Evolutionary conservation across 2,329 filamentous ascomycete species (phyloP).

Genomic region (Cercospora zeae-maydis): DNA sequence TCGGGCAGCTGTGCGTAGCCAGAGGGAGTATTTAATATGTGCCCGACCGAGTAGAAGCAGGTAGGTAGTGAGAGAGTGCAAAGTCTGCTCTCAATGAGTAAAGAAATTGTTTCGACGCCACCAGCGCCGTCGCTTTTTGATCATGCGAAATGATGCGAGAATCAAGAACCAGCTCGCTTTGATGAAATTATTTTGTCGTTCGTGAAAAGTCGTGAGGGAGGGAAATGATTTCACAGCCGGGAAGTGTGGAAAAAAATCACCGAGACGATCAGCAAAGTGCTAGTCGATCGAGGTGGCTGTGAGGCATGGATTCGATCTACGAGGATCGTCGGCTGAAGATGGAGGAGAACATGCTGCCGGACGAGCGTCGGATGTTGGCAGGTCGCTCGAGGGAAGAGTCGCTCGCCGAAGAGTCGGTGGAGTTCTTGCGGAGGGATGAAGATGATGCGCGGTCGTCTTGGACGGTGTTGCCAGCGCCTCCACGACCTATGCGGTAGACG

Average conservation of each 20-base stretch:
- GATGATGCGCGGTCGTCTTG: conserved; percentile 30
- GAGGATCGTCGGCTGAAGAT: conserved; percentile 26
- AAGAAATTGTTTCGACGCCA: background rate
- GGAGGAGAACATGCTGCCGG: conserved; percentile 19
- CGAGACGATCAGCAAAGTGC: background rate
- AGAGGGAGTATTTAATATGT: background rate
- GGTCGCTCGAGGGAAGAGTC: conserved; percentile 28
- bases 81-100: background rate
- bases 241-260: background rate
- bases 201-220: conserved; percentile 9
- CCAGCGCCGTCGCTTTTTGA: conserved; percentile 26
- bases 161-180: conserved; percentile 25
- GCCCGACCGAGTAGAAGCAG: background rate
- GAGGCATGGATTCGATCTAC: conserved; percentile 6
- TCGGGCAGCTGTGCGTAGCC: conserved; percentile 6
- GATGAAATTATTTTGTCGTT: conserved; percentile 1
- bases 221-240: background rate
- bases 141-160: conserved; percentile 21
- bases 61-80: background rate
- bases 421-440: conserved; percentile 8
- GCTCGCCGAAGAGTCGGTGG: conserved; percentile 19
- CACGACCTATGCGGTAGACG: conserved; percentile 62
- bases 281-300: conserved; percentile 1
- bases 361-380: conserved; percentile 21
- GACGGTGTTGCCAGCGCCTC: conserved; percentile 56